Percentiles rank a stretch among this genome's conserved stretches.
phyloP scores from a whole-genome alignment of 148 eudicot genomes.

The Bassia scoparia region DNA sequence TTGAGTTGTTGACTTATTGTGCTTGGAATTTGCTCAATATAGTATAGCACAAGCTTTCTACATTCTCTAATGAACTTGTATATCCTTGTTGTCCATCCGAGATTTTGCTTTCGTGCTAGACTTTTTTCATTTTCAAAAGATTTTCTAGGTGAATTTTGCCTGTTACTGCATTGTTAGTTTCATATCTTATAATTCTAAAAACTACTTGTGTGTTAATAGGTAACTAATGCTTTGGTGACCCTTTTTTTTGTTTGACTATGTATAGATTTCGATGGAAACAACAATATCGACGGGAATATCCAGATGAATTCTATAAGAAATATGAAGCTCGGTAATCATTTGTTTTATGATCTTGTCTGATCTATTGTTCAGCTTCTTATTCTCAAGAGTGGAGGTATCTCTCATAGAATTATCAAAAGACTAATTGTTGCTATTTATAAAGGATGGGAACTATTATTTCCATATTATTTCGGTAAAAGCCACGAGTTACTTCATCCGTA shows the following conservation, averaged over 20 bases:
- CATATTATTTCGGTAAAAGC: background rate
- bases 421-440: background rate
- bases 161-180: background rate
- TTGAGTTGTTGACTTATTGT: background rate
- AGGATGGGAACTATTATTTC: background rate
- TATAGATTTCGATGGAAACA: slow-evolving; percentile 84
- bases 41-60: too few relatives aligned
- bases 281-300: slow-evolving; percentile 67
- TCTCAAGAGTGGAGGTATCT: background rate
- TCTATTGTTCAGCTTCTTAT: background rate
- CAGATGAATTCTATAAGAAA: slow-evolving; percentile 75
- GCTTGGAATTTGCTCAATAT: background rate
- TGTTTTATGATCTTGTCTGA: background rate
- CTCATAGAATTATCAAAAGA: background rate
- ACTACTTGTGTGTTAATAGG: background rate
- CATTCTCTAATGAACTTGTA: background rate
- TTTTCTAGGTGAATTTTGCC: background rate
- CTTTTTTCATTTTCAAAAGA: background rate
- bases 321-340: slow-evolving; percentile 61
- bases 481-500: slow-evolving; percentile 6
- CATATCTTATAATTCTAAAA: background rate
- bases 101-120: background rate
- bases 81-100: background rate
- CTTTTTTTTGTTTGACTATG: slow-evolving; percentile 9
- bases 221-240: background rate